Percentiles rank a stretch among this genome's conserved stretches.
These are phyloP conservation scores for Citrus glauca DNA, from an alignment of 345 rosid species.

Conservation along the genomic window DNA sequence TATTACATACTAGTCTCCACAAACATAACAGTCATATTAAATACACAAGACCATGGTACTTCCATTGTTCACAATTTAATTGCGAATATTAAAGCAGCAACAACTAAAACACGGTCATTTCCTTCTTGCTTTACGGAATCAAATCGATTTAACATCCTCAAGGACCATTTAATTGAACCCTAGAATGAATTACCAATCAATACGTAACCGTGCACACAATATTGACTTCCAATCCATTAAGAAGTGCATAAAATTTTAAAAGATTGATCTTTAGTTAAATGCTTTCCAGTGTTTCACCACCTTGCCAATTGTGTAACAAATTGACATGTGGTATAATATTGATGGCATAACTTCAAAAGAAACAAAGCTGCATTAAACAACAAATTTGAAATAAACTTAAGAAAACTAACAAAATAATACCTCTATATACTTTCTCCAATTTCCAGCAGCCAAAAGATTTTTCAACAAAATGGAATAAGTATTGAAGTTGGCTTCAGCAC, in stretches of 20 bases:
- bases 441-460: slow-evolving; percentile 74
- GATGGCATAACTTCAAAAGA: background rate
- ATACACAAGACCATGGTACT: background rate
- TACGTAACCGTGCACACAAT: background rate
- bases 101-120: background rate
- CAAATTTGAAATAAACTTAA: background rate
- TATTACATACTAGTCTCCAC: background rate
- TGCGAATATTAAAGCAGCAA: background rate
- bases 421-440: slow-evolving; percentile 97
- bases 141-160: background rate
- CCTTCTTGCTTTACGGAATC: background rate
- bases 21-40: background rate
- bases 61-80: background rate
- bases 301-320: slow-evolving; percentile 3
- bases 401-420: slow-evolving; percentile 23
- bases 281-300: background rate
- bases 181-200: background rate
- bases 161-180: background rate
- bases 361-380: background rate
- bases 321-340: background rate
- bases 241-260: background rate
- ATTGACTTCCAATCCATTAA: background rate
- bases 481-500: slow-evolving; percentile 48
- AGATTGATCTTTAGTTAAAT: background rate
- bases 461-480: slow-evolving; percentile 63